phyloP scores from a whole-genome alignment of 306 rosid species.

The Cucurbita ficifolia region DNA sequence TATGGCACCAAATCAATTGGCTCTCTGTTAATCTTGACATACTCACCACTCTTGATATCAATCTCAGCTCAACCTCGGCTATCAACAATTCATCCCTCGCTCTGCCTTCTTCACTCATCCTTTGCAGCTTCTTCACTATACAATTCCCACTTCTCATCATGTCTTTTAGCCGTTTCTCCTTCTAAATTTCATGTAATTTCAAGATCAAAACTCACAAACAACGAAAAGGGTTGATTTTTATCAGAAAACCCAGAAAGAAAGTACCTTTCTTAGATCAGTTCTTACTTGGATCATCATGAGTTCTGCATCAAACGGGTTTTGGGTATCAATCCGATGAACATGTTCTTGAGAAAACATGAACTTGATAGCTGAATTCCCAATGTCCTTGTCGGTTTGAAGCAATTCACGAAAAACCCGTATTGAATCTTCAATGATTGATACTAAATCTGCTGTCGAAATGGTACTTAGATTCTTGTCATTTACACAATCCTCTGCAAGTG shows the following conservation, averaged over 20 bases:
- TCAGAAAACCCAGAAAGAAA: neutral
- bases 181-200: slow-evolving; percentile 25
- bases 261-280: slow-evolving; percentile 49
- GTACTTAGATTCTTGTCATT: slow-evolving; percentile 23
- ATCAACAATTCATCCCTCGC: slow-evolving; percentile 30
- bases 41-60: slow-evolving; percentile 48
- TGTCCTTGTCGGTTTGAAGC: slow-evolving; percentile 43
- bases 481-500: slow-evolving; percentile 34
- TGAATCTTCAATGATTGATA: slow-evolving; percentile 46
- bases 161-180: slow-evolving; percentile 57
- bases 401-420: slow-evolving; percentile 56
- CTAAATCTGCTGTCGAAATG: slow-evolving; percentile 26
- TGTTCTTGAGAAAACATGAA: neutral
- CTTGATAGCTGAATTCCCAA: slow-evolving; percentile 4
- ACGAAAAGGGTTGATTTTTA: neutral
- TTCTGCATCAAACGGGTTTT: slow-evolving; percentile 21
- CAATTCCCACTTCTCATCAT: slow-evolving; percentile 58
- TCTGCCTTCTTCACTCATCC: slow-evolving; percentile 20
- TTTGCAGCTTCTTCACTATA: slow-evolving; percentile 67
- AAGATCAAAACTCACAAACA: neutral
- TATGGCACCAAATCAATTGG: slow-evolving; percentile 2
- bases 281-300: slow-evolving; percentile 26
- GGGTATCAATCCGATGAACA: slow-evolving; percentile 9
- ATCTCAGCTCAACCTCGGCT: slow-evolving; percentile 65
- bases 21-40: neutral